Conservation (phyloP, 495 filamentous ascomycete genomes). For the Friedmanniomyces simplex region DNA sequence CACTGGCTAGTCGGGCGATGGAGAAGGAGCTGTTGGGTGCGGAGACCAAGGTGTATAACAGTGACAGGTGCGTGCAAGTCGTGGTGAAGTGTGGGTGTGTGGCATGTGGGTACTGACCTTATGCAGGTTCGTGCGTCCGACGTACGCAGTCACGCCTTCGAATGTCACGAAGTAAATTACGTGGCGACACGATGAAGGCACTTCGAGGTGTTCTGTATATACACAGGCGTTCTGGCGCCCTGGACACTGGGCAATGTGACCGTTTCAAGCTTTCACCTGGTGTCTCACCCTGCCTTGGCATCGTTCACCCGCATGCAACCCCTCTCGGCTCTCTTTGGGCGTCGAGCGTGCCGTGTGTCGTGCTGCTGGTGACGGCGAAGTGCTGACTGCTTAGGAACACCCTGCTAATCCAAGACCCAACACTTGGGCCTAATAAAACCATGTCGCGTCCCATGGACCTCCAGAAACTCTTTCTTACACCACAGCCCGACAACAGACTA, state of each 20-base stretch:
- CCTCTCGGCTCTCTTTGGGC: not conserved
- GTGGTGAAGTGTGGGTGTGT: not conserved
- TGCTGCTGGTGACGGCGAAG: not conserved
- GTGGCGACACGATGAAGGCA: not conserved
- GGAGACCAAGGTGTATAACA: slow-evolving; percentile 74
- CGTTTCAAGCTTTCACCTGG: not conserved
- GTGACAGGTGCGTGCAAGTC: slow-evolving; percentile 57
- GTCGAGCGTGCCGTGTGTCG: not conserved
- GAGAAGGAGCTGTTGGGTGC: slow-evolving; percentile 82
- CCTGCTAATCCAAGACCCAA: too few relatives aligned
- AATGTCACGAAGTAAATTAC: slow-evolving; percentile 38
- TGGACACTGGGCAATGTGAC: not conserved
- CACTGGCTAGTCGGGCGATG: slow-evolving; percentile 73
- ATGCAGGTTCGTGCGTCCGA: slow-evolving; percentile 58
- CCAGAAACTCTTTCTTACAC: too few relatives aligned
- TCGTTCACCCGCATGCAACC: not conserved
- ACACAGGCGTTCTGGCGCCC: not conserved
- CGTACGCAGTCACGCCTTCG: slow-evolving; percentile 51
- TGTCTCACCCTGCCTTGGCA: not conserved
- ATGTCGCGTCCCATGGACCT: too few relatives aligned
- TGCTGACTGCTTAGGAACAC: too few relatives aligned
- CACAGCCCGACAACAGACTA: too few relatives aligned
- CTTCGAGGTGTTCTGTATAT: not conserved
- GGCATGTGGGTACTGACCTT: not conserved
- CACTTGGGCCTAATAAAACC: too few relatives aligned